Percentiles rank a stretch among this genome's conserved stretches.
These are phyloP conservation scores for Arthromyces matolae DNA, from an alignment of 768 basidiomycete genomes.

Conservation along the genomic window DNA sequence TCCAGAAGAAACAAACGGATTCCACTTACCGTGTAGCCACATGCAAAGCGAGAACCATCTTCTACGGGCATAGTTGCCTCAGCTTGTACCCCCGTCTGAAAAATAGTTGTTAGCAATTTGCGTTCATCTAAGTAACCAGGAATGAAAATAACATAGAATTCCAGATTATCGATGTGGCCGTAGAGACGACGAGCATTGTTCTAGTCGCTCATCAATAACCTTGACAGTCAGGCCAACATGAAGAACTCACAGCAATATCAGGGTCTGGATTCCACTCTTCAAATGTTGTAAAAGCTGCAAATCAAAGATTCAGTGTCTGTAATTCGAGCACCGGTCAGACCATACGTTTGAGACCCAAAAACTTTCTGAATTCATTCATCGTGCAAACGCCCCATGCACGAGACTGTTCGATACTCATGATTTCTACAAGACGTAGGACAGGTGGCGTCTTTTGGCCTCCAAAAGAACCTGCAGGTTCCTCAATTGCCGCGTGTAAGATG, in stretches of 20 bases:
- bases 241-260: slow-evolving; percentile 35
- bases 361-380: no score
- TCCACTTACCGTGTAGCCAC: slow-evolving; percentile 25
- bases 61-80: slow-evolving; percentile 30
- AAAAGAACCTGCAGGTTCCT: no score
- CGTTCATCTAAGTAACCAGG: neutral
- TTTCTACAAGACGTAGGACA: no score
- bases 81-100: slow-evolving; percentile 31
- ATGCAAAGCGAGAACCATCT: slow-evolving; percentile 24
- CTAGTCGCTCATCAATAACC: neutral
- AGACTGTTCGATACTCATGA: no score
- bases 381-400: no score
- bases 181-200: slow-evolving; percentile 28
- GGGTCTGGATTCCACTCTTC: slow-evolving; percentile 53
- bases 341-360: neutral
- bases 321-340: neutral
- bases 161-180: slow-evolving; percentile 30
- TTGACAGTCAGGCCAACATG: neutral
- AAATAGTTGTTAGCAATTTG: neutral
- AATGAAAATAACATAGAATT: slow-evolving; percentile 26
- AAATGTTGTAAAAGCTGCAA: slow-evolving; percentile 38
- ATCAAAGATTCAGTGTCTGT: neutral
- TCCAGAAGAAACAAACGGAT: neutral
- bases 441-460: no score
- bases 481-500: no score